Base-by-base conservation (phyloP, 2,329 filamentous ascomycete genomes). In the Colletotrichum kahawae region DNA sequence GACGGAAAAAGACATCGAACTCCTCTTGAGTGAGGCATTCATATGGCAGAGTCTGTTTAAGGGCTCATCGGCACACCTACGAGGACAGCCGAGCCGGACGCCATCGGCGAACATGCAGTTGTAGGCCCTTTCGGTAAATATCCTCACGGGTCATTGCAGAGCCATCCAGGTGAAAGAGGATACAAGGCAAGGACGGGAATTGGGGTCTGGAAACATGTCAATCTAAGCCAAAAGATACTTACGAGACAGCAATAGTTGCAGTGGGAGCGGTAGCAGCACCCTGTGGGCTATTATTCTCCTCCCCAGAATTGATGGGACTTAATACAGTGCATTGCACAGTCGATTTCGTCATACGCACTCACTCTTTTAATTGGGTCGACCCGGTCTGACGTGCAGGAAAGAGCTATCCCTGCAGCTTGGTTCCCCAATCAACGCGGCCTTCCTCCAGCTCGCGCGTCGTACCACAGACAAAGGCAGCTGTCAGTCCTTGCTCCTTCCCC, bases 31-130 rank as follows among this genome's bases (percentile, higher is more conserved):
- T 82, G 97, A 99, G 86, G 97, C 97, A 4, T 99, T 97, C 81
- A 98, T 99, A 78, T 99, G 97, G 97, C 96, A 99, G 87, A 98
- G 95, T 82, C 88, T 99, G 59, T 99, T 98, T 86, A 95, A 97
- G 81, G 96, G 96, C 65, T 98, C 95, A 12, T 93, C 95, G 70
- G 97, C 97, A 48, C 97, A 99, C 87, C 87, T 99, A 76, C 90
- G 92, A 78, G 90, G 91, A 14, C 88, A 84, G 1, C 82, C 84
- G 7, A 85, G 81, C 65, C 82, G 86, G 75, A 82, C 79, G 31
- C 84, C 85, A 27, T 84, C 84, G 5, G 82, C 83, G 62, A 85
- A 84, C 70, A 78, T 89, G 38, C 87, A 88, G 57, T 64, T 80
- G 31, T 80, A 77, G 71, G 51, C 56, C 43, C n/a, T n/a, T 33